phyloP scores from a whole-genome alignment of 345 rosid genomes.

The Angophora floribunda region DNA sequence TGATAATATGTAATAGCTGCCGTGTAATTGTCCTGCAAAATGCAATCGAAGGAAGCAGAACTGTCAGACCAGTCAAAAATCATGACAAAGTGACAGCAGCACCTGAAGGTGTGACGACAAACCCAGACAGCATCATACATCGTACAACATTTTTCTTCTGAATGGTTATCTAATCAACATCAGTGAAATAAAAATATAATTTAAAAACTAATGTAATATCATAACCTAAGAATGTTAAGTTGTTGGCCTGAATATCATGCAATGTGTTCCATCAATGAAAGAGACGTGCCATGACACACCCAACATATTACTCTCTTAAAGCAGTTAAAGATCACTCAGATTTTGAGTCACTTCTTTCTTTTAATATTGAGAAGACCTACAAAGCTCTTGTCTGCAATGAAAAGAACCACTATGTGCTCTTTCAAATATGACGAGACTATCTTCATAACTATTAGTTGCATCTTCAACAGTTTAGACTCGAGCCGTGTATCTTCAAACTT shows the following conservation, averaged over 20 bases:
- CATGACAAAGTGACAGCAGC: not conserved
- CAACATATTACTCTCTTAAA: not conserved
- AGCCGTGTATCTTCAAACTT: not conserved
- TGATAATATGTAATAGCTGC: slow-evolving; percentile 81
- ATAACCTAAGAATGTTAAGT: not conserved
- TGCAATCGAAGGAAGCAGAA: not conserved
- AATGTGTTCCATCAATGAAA: not conserved
- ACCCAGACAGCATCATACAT: not conserved
- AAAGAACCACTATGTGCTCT: not conserved
- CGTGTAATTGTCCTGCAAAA: slow-evolving; percentile 62
- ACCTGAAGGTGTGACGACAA: not conserved
- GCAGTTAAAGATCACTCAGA: not conserved
- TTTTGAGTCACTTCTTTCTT: not conserved
- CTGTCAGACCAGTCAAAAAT: not conserved
- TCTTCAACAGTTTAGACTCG: not conserved
- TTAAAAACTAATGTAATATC: not conserved
- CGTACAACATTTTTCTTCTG: not conserved
- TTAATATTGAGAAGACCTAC: not conserved
- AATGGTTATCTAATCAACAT: not conserved
- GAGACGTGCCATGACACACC: not conserved
- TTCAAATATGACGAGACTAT: not conserved
- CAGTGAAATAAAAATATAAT: not conserved
- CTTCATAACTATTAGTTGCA: not conserved
- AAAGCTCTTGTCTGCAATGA: not conserved
- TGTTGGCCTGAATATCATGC: not conserved